phyloP scores from a whole-genome alignment of 352 stramenopile genomes.

The Phytophthora nicotianae region DNA sequence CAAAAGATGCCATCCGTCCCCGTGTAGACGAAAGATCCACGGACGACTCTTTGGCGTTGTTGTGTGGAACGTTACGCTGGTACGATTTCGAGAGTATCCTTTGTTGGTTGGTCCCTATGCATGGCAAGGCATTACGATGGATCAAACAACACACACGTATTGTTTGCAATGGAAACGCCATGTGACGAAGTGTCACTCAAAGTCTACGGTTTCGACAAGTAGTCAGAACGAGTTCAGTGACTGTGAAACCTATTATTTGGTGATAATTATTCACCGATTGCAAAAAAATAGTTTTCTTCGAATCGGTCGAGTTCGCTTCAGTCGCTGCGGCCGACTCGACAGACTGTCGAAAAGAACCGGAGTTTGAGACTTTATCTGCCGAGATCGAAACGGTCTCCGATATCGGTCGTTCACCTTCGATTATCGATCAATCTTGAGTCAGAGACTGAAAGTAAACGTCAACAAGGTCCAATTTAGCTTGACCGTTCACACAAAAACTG shows the following conservation, averaged over 20 bases:
- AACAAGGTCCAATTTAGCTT: background rate
- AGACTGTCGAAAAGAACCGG: background rate
- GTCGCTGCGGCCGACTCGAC: background rate
- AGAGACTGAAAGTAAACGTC: background rate
- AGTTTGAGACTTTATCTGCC: too few species aligned
- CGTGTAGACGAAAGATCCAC: background rate
- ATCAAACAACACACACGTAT: background rate
- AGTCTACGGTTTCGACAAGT: background rate
- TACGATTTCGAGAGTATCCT: background rate
- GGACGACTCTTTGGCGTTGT: background rate
- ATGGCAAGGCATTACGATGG: background rate
- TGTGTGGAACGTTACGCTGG: background rate
- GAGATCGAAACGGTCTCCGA: too few species aligned
- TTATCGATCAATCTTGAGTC: background rate
- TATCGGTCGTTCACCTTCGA: background rate
- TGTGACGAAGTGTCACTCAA: background rate
- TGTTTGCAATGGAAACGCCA: background rate
- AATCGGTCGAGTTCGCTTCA: background rate
- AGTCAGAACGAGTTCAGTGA: background rate
- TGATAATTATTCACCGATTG: background rate
- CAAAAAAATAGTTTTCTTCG: too few species aligned
- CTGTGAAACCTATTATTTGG: background rate
- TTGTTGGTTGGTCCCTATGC: background rate
- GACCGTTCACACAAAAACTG: background rate
- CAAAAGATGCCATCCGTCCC: background rate